phyloP scores from a whole-genome alignment of 805 yeast genomes.

The Hyphopichia homilentoma region DNA sequence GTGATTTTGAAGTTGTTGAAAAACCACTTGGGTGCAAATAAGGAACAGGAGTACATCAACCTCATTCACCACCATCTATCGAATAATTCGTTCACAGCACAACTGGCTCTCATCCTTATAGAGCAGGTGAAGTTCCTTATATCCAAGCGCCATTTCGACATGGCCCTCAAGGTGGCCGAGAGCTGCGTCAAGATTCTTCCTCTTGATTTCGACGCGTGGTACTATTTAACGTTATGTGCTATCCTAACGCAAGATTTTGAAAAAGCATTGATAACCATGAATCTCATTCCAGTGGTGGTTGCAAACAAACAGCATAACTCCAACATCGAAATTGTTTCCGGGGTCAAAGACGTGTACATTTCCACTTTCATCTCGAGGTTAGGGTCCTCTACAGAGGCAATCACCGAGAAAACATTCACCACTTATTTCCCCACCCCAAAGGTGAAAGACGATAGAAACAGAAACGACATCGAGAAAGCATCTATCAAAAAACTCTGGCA shows the following conservation, averaged over 20 bases:
- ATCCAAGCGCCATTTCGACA: conserved; percentile 45
- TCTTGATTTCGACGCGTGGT: conserved; percentile 74
- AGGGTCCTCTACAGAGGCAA: conserved; percentile 17
- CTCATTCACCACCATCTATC: conserved; percentile 17
- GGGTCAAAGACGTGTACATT: conserved; percentile 23
- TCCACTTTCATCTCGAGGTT: conserved; percentile 16
- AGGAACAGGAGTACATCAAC: conserved; percentile 18
- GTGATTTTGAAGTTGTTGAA: conserved; percentile 22
- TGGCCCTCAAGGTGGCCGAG: conserved; percentile 58
- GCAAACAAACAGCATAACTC: conserved; percentile 33
- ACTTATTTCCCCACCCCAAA: conserved; percentile 26
- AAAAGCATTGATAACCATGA: conserved; percentile 63
- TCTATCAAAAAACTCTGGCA: conserved; percentile 32
- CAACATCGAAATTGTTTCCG: conserved; percentile 17
- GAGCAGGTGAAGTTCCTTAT: conserved; percentile 65
- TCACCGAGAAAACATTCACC: conserved; percentile 23
- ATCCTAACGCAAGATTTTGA: conserved; percentile 51
- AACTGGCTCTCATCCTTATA: conserved; percentile 54
- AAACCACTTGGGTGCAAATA: conserved; percentile 17
- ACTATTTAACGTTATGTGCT: conserved; percentile 56
- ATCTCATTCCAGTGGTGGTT: conserved; percentile 70
- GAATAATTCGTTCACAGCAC: conserved; percentile 26
- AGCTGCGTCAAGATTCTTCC: conserved; percentile 68
- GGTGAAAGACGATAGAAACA: background rate
- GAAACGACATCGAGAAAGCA: conserved; percentile 14